Evolutionary conservation across 306 rosid genomes (phyloP), one percentile per base, ranked within the genome.

Genomic region (Begonia masoniana): DNA sequence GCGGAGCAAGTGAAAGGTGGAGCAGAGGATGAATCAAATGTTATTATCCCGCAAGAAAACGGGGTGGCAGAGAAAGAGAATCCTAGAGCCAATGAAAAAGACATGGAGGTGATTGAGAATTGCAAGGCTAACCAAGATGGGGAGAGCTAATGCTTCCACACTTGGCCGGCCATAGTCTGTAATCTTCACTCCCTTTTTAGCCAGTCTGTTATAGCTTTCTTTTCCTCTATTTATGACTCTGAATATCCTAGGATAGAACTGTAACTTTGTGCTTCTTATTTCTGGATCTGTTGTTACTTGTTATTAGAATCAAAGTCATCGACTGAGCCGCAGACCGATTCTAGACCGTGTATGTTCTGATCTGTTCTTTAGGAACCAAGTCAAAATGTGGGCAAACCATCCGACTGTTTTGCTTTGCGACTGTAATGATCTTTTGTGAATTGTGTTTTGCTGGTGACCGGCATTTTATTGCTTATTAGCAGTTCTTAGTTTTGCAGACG

Each of bases 51-150:
- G 5, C 46, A 47, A 58, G 62, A 47, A 26, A 43, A 21, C 13
- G 54, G 15, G 19, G 51, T 52, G 14, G 54, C 15, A 21, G 45
- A 43, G 26, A 47, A 50, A 59, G 50, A 36, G 49, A n/a, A 77
- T 49, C 69, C 70, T 52, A 66, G 59, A 58, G 52, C 64, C 39
- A 58, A 61, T 56, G 63, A 36, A 17, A 60, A 50, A 6, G 23
- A 17, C n/a, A 60, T 19, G 2, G 50, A 50, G 23, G 64, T 60
- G 50, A 60, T 21, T 43, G 56, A 19, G 39, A 60, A 39, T 11
- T 43, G 77, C 12, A 71, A 70, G 39, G 76, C 67, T 61, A 76
- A 56, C 55, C 74, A 65, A 72, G 71, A 31, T 61, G 59, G 59
- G 47, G 68, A 71, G 50, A 69, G 60, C 51, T 56, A 5, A 35